phyloP scores from a whole-genome alignment of 345 rosid genomes.

The Hibiscus tridactylites region DNA sequence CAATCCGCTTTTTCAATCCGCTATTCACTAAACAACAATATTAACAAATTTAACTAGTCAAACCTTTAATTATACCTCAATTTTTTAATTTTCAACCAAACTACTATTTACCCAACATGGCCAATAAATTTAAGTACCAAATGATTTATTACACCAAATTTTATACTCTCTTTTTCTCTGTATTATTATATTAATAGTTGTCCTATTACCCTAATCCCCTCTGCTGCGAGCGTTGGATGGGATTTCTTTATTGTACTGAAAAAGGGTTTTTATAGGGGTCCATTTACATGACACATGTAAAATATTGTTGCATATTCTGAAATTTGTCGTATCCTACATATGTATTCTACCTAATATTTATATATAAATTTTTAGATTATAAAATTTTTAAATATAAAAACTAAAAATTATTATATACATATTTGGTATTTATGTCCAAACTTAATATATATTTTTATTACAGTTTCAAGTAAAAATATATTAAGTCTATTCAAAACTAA shows the following conservation, averaged over 20 bases:
- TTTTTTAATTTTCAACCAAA: too few species aligned
- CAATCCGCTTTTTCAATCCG: too few species aligned
- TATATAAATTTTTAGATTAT: background rate
- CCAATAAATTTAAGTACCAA: too few species aligned
- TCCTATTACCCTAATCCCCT: background rate
- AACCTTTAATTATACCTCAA: too few species aligned
- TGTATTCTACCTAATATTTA: background rate
- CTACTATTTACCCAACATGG: too few species aligned
- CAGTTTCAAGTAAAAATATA: too few species aligned
- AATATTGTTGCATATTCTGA: background rate
- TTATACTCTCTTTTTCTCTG: too few species aligned
- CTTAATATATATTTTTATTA: too few species aligned
- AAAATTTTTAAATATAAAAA: background rate
- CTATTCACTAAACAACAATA: too few species aligned
- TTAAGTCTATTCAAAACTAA: background rate
- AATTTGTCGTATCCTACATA: background rate
- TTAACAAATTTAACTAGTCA: too few species aligned
- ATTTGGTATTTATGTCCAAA: background rate
- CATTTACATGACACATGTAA: conserved; percentile 16
- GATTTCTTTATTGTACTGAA: background rate
- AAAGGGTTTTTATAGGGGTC: background rate
- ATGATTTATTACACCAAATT: too few species aligned
- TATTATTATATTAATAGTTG: background rate
- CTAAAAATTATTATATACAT: background rate
- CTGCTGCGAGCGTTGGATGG: conserved; percentile 1